Percentiles rank a stretch among this genome's conserved stretches.
These are phyloP conservation scores for Mycena citricolor DNA, from an alignment of 1,284 basidiomycete genomes.

Conservation along the genomic window DNA sequence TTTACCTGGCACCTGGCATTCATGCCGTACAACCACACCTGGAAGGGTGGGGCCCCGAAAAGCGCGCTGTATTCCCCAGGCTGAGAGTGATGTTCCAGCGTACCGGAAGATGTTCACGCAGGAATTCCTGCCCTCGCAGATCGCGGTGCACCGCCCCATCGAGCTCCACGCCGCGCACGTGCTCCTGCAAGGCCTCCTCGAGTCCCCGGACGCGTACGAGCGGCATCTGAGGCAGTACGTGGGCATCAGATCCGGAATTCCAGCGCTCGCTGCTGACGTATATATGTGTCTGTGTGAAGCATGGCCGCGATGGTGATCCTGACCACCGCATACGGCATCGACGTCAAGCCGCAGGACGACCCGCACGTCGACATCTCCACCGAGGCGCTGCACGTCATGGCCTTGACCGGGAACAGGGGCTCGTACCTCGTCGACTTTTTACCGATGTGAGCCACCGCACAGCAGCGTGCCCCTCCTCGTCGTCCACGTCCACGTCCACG, in stretches of 20 bases:
- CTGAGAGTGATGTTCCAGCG: conserved; percentile 17
- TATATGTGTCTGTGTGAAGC: conserved; percentile 3
- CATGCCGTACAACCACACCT: conserved; percentile 38
- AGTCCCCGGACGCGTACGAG: conserved; percentile 31
- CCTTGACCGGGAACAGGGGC: conserved; percentile 22
- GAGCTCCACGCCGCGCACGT: conserved; percentile 33
- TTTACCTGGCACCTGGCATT: conserved; percentile 39
- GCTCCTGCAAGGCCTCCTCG: conserved; percentile 34
- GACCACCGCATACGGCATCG: conserved; percentile 21
- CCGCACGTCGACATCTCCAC: conserved; percentile 34
- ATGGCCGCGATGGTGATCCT: conserved; percentile 21
- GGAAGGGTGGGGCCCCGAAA: conserved; percentile 24
- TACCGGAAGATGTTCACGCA: conserved; percentile 38
- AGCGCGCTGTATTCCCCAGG: neutral
- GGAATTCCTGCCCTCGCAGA: conserved; percentile 30
- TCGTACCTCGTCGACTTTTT: conserved; percentile 23
- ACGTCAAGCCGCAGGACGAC: conserved; percentile 17
- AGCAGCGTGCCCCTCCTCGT: too few relatives aligned
- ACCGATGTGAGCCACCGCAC: conserved; percentile 16
- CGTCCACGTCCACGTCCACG: too few relatives aligned
- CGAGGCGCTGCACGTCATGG: conserved; percentile 29
- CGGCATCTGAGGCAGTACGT: conserved; percentile 39
- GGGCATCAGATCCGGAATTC: neutral
- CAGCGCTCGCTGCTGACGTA: neutral
- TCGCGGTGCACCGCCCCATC: conserved; percentile 30